Evolutionary conservation across 2,329 filamentous ascomycete genomes (phyloP).

Genomic region (Penicillium oxalicum): DNA sequence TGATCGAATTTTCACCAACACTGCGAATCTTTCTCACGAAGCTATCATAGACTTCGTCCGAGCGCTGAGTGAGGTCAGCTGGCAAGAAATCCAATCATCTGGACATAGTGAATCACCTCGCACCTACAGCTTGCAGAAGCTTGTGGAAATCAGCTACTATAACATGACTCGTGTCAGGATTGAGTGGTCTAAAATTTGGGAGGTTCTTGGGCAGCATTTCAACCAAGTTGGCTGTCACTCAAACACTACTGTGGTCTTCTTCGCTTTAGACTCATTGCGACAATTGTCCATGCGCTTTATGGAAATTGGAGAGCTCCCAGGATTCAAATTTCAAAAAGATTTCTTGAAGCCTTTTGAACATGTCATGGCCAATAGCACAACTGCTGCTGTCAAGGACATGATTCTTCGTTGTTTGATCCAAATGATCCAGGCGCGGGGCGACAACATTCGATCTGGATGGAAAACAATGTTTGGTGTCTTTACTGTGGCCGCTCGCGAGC

Average conservation of each 20-base stretch:
- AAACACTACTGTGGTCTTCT: constrained; percentile 96
- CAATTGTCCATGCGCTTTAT: constrained; percentile 98
- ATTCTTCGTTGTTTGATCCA: constrained; percentile 92
- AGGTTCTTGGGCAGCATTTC: constrained; percentile 95
- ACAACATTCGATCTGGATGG: constrained; percentile 97
- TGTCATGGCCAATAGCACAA: constrained; percentile 86
- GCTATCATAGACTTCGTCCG: constrained; percentile 94
- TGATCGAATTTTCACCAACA: constrained; percentile 94
- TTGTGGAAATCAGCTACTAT: constrained; percentile 98
- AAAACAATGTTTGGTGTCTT: constrained; percentile 99
- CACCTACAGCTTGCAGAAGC: constrained; percentile 94
- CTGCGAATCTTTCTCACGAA: constrained; percentile 84
- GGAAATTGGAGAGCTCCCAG: constrained; percentile 94
- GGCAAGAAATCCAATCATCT: constrained; percentile 98
- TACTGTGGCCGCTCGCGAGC: constrained; percentile 87
- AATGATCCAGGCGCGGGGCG: constrained; percentile 95
- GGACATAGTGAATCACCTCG: constrained; percentile 91
- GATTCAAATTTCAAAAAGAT: constrained; percentile 99
- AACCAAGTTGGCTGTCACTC: constrained; percentile 94
- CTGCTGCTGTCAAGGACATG: constrained; percentile 94
- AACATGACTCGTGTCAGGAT: constrained; percentile 99
- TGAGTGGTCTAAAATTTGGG: constrained; percentile 98
- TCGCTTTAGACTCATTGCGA: constrained; percentile 88
- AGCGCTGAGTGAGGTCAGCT: constrained; percentile 90
- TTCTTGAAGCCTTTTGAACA: constrained; percentile 98